phyloP scores from a whole-genome alignment of 768 basidiomycete genomes.

The Podaxis sp. region DNA sequence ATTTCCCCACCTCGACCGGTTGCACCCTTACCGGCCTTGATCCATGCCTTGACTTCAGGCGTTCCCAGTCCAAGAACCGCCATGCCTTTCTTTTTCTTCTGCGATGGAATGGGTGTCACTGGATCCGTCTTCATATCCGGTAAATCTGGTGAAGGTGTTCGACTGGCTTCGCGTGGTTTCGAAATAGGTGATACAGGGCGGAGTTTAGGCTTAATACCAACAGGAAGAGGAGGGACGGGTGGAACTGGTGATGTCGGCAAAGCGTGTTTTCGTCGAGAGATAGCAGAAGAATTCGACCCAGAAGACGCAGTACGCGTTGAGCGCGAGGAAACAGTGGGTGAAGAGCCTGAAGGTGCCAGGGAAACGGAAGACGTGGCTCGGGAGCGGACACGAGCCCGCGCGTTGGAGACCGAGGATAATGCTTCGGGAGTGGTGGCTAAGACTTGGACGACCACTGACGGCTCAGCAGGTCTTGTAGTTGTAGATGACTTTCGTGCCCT shows the following conservation, averaged over 20 bases:
- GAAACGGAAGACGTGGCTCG: conserved; percentile 32
- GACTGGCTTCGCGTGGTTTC: conserved; percentile 20
- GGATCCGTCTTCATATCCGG: conserved; percentile 33
- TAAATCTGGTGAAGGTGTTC: conserved; percentile 44
- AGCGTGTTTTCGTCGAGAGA: conserved; percentile 10
- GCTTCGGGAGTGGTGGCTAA: conserved; percentile 19
- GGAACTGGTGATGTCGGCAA: conserved; percentile 18
- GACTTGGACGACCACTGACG: conserved; percentile 12
- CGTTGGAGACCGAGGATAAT: conserved; percentile 17
- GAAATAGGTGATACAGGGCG: neutral
- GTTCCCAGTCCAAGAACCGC: conserved; percentile 42
- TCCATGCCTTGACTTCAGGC: conserved; percentile 55
- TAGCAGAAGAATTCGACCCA: conserved; percentile 19
- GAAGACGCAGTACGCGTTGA: conserved; percentile 7
- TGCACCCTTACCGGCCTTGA: conserved; percentile 32
- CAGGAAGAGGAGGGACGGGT: conserved; percentile 17
- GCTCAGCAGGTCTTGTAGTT: conserved; percentile 1
- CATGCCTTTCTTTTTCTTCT: conserved; percentile 22
- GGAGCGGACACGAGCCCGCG: conserved; percentile 20
- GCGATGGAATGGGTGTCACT: conserved; percentile 32
- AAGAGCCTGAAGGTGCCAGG: conserved; percentile 19
- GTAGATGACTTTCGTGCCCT: conserved; percentile 25
- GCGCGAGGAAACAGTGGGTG: conserved; percentile 17
- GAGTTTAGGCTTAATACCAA: neutral
- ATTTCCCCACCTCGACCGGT: conserved; percentile 17